A percentile compares a stretch with the other conserved stretches of the same genome.
These are phyloP conservation scores for Barnettozyma pratensis DNA, from an alignment of 805 yeast species.

Conservation along the genomic window DNA sequence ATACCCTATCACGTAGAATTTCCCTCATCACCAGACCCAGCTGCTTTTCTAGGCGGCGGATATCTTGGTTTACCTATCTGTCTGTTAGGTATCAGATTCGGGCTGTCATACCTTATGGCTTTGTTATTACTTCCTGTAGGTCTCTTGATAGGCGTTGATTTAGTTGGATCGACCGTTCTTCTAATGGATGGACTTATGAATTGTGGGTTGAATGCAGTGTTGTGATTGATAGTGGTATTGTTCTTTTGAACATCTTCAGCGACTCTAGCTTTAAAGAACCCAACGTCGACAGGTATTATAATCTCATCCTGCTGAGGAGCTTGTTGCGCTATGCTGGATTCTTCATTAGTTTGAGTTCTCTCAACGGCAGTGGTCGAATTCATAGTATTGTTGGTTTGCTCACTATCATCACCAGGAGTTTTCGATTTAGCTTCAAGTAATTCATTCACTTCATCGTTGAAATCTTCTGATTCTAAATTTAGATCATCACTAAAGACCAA, in stretches of 20 bases:
- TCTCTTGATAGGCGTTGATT: constrained; percentile 59
- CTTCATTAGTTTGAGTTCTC: constrained; percentile 8
- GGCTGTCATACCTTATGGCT: constrained; percentile 23
- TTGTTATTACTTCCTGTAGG: constrained; percentile 16
- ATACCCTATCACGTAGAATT: not conserved
- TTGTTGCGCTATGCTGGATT: constrained; percentile 8
- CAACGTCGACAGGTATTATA: constrained; percentile 19
- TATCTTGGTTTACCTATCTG: constrained; percentile 26
- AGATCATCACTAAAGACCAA: constrained; percentile 47
- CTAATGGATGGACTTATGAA: constrained; percentile 51
- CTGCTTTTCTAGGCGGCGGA: constrained; percentile 18
- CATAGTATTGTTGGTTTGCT: constrained; percentile 4
- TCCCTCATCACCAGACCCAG: not conserved
- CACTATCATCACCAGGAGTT: constrained; percentile 13
- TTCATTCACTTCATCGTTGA: constrained; percentile 26
- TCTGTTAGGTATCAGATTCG: constrained; percentile 22
- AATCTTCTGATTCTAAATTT: constrained; percentile 33
- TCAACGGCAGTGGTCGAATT: not conserved
- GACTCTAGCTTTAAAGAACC: constrained; percentile 61
- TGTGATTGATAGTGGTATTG: constrained; percentile 26
- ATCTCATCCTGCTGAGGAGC: constrained; percentile 3
- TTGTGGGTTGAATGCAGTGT: constrained; percentile 47
- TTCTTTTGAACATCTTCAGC: constrained; percentile 52
- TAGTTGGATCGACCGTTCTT: constrained; percentile 61
- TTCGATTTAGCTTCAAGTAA: constrained; percentile 15